Evolutionary conservation across 495 filamentous ascomycete genomes (phyloP).

Genomic region (Aspergillus nanangensis): DNA sequence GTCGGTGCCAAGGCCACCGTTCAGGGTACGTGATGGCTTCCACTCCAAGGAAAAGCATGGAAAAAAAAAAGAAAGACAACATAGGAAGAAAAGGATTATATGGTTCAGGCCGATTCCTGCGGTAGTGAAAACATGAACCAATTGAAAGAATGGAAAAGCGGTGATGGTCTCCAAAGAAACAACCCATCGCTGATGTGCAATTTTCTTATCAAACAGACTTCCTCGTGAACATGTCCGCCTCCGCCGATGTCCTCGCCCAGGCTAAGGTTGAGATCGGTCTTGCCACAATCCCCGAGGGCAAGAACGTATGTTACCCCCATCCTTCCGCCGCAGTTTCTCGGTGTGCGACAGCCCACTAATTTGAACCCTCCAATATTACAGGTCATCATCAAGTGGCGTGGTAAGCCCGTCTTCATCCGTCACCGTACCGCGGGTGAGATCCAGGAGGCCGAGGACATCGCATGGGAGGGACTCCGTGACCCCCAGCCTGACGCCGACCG

Average conservation of each 20-base stretch:
- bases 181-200: conserved; percentile 16
- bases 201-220: conserved; percentile 64
- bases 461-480: conserved; percentile 78
- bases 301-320: conserved; percentile 72
- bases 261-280: conserved; percentile 99
- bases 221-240: conserved; percentile 99
- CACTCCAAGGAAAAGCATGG: conserved; percentile 1
- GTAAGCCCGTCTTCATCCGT: conserved; percentile 99
- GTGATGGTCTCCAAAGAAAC: background rate
- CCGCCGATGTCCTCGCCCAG: conserved; percentile 96
- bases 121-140: too few relatives aligned
- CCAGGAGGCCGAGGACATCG: conserved; percentile 72
- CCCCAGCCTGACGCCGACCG: conserved; percentile 87
- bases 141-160: background rate
- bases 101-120: too few relatives aligned
- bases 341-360: background rate
- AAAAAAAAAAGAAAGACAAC: too few relatives aligned
- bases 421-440: conserved; percentile 91
- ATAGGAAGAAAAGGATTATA: too few relatives aligned
- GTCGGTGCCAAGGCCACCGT: conserved; percentile 95
- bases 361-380: conserved; percentile 23
- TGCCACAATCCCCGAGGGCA: conserved; percentile 89
- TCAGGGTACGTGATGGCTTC: conserved; percentile 64
- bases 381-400: conserved; percentile 99
- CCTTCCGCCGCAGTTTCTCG: background rate